Percentiles rank a stretch among this genome's conserved stretches.
Conservation (phyloP, 495 filamentous ascomycete genomes). For the Penicillium waksmanii region DNA sequence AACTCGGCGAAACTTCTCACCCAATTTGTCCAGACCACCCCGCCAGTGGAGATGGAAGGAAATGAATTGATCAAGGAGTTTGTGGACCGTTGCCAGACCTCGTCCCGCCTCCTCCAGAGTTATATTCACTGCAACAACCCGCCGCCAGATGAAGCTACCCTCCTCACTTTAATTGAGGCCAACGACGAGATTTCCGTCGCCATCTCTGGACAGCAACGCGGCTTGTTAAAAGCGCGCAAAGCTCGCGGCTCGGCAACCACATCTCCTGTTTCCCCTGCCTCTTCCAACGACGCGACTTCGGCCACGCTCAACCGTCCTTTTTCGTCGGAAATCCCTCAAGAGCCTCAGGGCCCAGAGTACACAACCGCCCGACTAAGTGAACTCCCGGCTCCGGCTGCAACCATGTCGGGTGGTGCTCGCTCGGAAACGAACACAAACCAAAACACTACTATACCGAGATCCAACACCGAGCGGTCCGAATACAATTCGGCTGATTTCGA, state of each 20-base stretch:
- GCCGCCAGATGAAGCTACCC: slow-evolving; percentile 85
- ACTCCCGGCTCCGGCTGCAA: slow-evolving; percentile 10
- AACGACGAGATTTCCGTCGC: slow-evolving; percentile 85
- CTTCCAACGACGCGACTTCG: slow-evolving; percentile 15
- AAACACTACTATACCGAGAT: slow-evolving; percentile 8
- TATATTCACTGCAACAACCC: slow-evolving; percentile 84
- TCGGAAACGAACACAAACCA: not conserved
- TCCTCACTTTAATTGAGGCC: slow-evolving; percentile 90
- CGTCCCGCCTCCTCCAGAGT: slow-evolving; percentile 74
- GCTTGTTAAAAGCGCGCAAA: slow-evolving; percentile 72
- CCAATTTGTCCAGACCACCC: slow-evolving; percentile 85
- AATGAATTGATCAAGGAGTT: slow-evolving; percentile 95
- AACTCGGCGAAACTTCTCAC: slow-evolving; percentile 88
- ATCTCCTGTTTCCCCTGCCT: slow-evolving; percentile 21
- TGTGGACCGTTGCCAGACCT: slow-evolving; percentile 79
- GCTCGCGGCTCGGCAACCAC: slow-evolving; percentile 27
- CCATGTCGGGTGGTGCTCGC: slow-evolving; percentile 19
- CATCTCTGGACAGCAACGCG: slow-evolving; percentile 77
- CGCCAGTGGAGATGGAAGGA: slow-evolving; percentile 68
- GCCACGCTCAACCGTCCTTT: slow-evolving; percentile 21
- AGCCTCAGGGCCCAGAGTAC: slow-evolving; percentile 7
- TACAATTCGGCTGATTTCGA: slow-evolving; percentile 50
- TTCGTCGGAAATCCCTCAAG: slow-evolving; percentile 10
- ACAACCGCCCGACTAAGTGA: slow-evolving; percentile 11
- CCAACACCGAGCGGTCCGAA: slow-evolving; percentile 32